Percentiles rank a stretch among this genome's conserved stretches.
These are phyloP conservation scores for Puccinia horiana DNA, from an alignment of 1,284 basidiomycete genomes.

Conservation along the genomic window DNA sequence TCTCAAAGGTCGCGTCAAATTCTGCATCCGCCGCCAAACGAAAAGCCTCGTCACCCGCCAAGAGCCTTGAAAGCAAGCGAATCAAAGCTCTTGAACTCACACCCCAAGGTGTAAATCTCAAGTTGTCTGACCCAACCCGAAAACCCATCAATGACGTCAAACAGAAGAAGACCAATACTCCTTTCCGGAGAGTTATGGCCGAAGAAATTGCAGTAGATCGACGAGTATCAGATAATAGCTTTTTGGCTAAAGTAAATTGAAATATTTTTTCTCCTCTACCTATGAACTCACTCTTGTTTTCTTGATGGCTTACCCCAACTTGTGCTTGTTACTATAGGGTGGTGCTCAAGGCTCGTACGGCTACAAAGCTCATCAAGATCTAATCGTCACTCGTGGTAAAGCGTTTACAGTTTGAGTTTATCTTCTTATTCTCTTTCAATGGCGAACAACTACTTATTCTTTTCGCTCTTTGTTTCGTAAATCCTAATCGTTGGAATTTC, in stretches of 20 bases:
- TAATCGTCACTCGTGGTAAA: slow-evolving; percentile 49
- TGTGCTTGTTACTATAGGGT: slow-evolving; percentile 27
- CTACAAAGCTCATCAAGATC: slow-evolving; percentile 47
- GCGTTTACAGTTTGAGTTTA: slow-evolving; percentile 45
- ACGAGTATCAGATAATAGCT: slow-evolving; percentile 47
- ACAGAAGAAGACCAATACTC: slow-evolving; percentile 38
- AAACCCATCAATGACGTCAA: background rate
- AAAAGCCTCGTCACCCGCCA: slow-evolving; percentile 9
- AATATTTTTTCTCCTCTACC: background rate
- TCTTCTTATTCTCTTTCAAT: background rate
- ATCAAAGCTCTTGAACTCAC: background rate
- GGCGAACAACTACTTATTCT: background rate
- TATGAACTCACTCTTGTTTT: background rate
- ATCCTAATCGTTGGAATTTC: background rate
- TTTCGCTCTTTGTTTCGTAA: background rate
- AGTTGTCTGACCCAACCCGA: background rate
- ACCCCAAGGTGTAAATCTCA: background rate
- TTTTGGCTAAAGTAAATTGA: slow-evolving; percentile 43
- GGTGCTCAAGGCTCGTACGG: slow-evolving; percentile 46
- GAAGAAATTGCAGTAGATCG: slow-evolving; percentile 45
- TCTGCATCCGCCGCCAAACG: slow-evolving; percentile 15
- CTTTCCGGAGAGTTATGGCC: slow-evolving; percentile 45
- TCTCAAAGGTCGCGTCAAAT: background rate
- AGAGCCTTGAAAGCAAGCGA: slow-evolving; percentile 7
- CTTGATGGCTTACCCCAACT: background rate